Evolutionary conservation across 2,329 filamentous ascomycete genomes (phyloP), one percentile per base, ranked within the genome.

Genomic region (Trichoderma afroharzianum): DNA sequence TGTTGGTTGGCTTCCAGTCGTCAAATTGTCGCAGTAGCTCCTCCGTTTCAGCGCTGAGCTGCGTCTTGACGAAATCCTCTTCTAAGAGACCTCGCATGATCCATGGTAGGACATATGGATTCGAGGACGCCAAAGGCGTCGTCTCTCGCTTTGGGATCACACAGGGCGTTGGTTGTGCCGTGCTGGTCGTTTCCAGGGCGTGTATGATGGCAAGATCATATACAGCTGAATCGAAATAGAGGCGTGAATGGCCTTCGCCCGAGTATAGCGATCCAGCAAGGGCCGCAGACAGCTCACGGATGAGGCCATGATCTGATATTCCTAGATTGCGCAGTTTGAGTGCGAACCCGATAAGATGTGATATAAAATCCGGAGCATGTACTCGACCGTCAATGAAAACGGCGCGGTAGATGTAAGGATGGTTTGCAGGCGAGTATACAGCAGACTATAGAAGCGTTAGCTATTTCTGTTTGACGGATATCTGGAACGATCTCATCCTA

Each of bases 301-400:
- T 92, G 7, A 99, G 88, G 6, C 95, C 95, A 79, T 99, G 96
- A 79, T 99, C 96, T 2, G 93, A 92, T 28, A 98, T 88, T 39
- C 96, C 96, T 1, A 98, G 88, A 78, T 99, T 99, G 68, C 96
- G 93, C 11, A 99, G 87, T 78, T 98, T 98, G 74, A 98, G 88
- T 0, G 93, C 92, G 79, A 99, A 98, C 61, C 94, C 95, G 58
- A 99, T 92, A 2, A 99, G 88, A 77, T 97, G 93, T 2, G 94
- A 93, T 64, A 99, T 91, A 78, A 99, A 99, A 80, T 97, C 95
- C 2, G 95, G 94, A 0, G 95, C 92, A 79, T 98, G 95, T 39
- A 98, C 88, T 72, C 95, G 91, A 30, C 95, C 93, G 80, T 99
- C 95, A 68, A 99, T 93, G 79, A 98, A 98, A 18, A 97, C 94